These are phyloP conservation scores for Lablab purpureus DNA, from an alignment of 306 rosid species.

Conservation along the genomic window DNA sequence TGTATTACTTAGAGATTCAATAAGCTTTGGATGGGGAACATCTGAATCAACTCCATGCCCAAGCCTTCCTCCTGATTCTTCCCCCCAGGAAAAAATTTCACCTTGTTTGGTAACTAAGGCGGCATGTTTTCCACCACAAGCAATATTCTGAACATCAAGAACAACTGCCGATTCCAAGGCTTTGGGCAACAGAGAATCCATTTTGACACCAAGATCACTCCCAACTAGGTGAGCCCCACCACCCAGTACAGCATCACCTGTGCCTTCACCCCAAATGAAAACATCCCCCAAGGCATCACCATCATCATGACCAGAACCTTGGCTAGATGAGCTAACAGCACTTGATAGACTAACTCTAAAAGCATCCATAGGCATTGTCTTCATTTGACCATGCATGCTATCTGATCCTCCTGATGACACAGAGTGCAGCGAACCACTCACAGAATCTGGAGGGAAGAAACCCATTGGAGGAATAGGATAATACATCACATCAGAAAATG, in stretches of 20 bases:
- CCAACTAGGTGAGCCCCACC: conserved; percentile 90
- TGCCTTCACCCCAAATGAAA: conserved; percentile 97
- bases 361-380: conserved; percentile 91
- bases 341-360: conserved; percentile 97
- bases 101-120: conserved; percentile 99
- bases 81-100: conserved; percentile 98
- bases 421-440: conserved; percentile 90
- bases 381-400: conserved; percentile 90
- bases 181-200: conserved; percentile 90
- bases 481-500: conserved; percentile 73
- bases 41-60: conserved; percentile 99
- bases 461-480: conserved; percentile 89
- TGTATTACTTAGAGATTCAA: conserved; percentile 82
- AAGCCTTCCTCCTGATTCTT: conserved; percentile 98
- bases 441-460: conserved; percentile 91
- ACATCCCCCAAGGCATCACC: conserved; percentile 99
- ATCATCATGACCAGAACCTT: conserved; percentile 99
- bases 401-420: conserved; percentile 98
- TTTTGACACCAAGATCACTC: conserved; percentile 65
- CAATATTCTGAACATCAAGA: conserved; percentile 94
- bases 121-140: conserved; percentile 95
- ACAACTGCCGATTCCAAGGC: conserved; percentile 96
- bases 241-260: conserved; percentile 93
- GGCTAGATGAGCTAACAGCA: conserved; percentile 98
- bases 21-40: conserved; percentile 89